A percentile compares a stretch with the other conserved stretches of the same genome.
phyloP scores from a whole-genome alignment of 805 yeast species.

The Saccharomyces jurei region DNA sequence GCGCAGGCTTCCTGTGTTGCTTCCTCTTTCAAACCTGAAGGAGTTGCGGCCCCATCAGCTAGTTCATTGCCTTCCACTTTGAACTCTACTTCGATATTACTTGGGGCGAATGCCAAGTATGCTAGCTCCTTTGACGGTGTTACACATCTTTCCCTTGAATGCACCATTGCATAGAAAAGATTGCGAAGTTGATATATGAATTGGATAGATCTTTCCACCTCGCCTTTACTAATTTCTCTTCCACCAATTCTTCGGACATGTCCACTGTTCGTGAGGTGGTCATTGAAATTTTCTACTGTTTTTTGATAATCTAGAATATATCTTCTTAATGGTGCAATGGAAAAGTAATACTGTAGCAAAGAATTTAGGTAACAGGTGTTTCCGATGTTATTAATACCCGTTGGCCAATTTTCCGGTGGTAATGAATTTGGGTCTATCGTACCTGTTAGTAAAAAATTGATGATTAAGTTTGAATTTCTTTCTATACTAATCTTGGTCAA shows the following conservation, averaged over 20 bases:
- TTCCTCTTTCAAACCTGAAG: neutral
- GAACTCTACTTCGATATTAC: constrained; percentile 58
- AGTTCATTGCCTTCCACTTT: constrained; percentile 15
- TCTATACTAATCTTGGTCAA: constrained; percentile 47
- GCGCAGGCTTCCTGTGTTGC: neutral
- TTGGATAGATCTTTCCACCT: constrained; percentile 72
- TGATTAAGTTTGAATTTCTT: constrained; percentile 48
- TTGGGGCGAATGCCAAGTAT: constrained; percentile 74
- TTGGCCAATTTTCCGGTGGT: constrained; percentile 71
- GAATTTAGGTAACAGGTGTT: constrained; percentile 94
- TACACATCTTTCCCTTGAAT: constrained; percentile 53
- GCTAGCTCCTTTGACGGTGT: constrained; percentile 81
- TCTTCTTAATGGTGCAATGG: constrained; percentile 71
- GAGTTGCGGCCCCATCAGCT: neutral
- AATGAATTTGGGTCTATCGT: constrained; percentile 49
- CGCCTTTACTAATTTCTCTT: constrained; percentile 66
- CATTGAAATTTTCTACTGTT: constrained; percentile 22
- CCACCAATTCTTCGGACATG: constrained; percentile 73
- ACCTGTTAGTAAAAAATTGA: constrained; percentile 53
- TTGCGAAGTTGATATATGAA: constrained; percentile 67
- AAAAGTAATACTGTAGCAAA: constrained; percentile 80
- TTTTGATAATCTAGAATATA: constrained; percentile 50
- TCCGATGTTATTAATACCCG: constrained; percentile 89
- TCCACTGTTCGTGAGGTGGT: constrained; percentile 8
- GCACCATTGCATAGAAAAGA: constrained; percentile 63